Base-by-base conservation (phyloP, 208 protist species). In the Leishmania arabica region DNA sequence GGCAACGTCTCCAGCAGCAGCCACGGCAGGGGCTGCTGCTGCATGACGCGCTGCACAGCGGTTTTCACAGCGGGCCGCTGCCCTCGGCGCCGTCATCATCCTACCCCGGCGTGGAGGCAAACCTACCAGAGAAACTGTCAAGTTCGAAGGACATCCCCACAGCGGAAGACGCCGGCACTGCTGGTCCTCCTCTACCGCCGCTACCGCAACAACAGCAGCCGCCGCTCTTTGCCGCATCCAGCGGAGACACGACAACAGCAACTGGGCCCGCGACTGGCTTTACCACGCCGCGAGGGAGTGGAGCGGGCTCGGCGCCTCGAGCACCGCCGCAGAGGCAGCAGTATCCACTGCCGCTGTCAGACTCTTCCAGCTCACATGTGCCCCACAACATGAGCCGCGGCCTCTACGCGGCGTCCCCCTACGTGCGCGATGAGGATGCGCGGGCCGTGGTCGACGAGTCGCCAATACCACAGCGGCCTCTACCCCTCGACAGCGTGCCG, bases 391-490 rank as follows among this genome's bases (percentile, higher is more conserved):
- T 54, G 34, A 75, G 27, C 62, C 82, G 82, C 24, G 71, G 77
- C 47, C 71, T 77, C 34, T 85, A 81, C 53, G 82, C 77, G 51
- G 77, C 73, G 34, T 85, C 82, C 19, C 82, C 82, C 19, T 85
- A 80, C 73, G 71, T 58, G 49, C 82, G 73, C 45, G 76, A 79
- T 37, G 82, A 68, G 27, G 77, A 81, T 8, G 68, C 49, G 27
- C 77, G 71, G 11, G 21, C 73, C 24, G 7, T 75, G 27, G 71
- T 24, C 17, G 82, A 82, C 3, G 82, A 79, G 72, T 85, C 82
- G 24, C 82, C 82, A 27, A 47, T 85, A 71, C 82, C 82, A 47
- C 77, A 76, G 82, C 82, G 82, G 27, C 82, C 82, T 19, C 54
- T 73, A 21, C 73, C 54, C 31, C 82, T 78, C 45, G 72, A 81